Conservation (phyloP, 2,329 filamentous ascomycete genomes). For the Colletotrichum scovillei region DNA sequence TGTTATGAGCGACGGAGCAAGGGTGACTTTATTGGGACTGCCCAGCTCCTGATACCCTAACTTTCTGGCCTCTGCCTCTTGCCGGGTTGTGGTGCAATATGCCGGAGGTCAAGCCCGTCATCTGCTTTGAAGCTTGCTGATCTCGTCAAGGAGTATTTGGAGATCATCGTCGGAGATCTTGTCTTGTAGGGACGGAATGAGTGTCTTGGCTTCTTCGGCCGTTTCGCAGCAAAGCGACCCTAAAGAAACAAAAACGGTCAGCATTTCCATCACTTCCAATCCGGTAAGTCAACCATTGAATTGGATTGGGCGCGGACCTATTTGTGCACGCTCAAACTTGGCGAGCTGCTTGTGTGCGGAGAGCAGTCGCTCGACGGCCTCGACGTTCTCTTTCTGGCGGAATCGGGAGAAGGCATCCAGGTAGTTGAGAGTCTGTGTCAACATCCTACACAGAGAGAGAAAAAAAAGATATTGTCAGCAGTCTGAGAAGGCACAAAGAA, state of each 20-base stretch:
- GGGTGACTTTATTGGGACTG: neutral
- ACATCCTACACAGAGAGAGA: slow-evolving; percentile 63
- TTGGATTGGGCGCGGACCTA: slow-evolving; percentile 66
- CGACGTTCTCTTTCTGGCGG: slow-evolving; percentile 93
- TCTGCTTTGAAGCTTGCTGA: slow-evolving; percentile 77
- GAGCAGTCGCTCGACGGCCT: slow-evolving; percentile 90
- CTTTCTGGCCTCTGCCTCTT: neutral
- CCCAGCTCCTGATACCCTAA: neutral
- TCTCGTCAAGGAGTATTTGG: slow-evolving; percentile 88
- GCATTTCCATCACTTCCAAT: neutral
- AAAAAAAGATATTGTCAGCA: neutral
- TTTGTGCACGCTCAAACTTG: slow-evolving; percentile 92
- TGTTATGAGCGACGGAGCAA: neutral
- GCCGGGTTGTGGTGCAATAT: neutral
- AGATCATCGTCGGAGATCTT: slow-evolving; percentile 93
- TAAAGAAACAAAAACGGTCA: slow-evolving; percentile 48
- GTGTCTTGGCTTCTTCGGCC: slow-evolving; percentile 94
- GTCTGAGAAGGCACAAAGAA: neutral
- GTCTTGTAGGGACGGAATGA: slow-evolving; percentile 88
- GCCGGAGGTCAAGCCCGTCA: slow-evolving; percentile 25
- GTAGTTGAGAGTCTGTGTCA: slow-evolving; percentile 91
- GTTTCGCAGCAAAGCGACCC: slow-evolving; percentile 92
- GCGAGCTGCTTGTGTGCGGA: slow-evolving; percentile 83
- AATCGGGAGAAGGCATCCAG: slow-evolving; percentile 95
- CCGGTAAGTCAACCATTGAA: neutral